phyloP scores from a whole-genome alignment of 2,329 filamentous ascomycete species.

The Beauveria bassiana region DNA sequence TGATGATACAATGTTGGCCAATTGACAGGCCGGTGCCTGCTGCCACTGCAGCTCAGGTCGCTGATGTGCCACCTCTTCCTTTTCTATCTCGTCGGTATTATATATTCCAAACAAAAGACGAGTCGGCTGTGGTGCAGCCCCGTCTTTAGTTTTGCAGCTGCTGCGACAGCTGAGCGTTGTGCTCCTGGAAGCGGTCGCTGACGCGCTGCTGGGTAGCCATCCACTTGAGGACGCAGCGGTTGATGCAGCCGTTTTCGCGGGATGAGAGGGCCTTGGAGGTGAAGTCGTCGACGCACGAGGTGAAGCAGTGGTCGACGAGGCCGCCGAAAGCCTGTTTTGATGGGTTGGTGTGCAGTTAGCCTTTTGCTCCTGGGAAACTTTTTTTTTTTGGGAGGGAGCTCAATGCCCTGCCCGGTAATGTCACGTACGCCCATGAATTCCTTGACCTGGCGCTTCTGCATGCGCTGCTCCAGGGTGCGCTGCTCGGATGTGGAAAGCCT shows the following conservation, averaged over 20 bases:
- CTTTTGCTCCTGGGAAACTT: not conserved
- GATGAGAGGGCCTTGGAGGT: constrained; percentile 88
- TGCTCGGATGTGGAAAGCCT: constrained; percentile 72
- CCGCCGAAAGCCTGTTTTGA: constrained; percentile 26
- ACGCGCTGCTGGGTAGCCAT: constrained; percentile 86
- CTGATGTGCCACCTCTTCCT: not conserved
- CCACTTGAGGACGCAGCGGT: constrained; percentile 93
- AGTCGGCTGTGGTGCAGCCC: no score
- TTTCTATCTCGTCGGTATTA: constrained; percentile 6
- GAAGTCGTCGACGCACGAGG: constrained; percentile 96
- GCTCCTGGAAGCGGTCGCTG: constrained; percentile 78
- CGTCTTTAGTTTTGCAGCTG: constrained; percentile 38
- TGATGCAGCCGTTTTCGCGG: constrained; percentile 85
- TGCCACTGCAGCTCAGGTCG: not conserved
- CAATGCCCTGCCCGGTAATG: not conserved
- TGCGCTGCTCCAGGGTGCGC: constrained; percentile 85
- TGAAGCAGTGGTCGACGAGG: constrained; percentile 79
- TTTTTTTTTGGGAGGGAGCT: not conserved
- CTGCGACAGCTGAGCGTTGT: constrained; percentile 53
- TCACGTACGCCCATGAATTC: constrained; percentile 89
- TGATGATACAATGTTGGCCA: not conserved
- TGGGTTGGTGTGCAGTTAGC: constrained; percentile 11
- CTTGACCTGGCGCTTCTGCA: constrained; percentile 98
- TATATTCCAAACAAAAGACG: not conserved
- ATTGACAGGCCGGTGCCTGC: not conserved